phyloP scores from a whole-genome alignment of 1,284 basidiomycete species.

The Butyriboletus appendiculatus region DNA sequence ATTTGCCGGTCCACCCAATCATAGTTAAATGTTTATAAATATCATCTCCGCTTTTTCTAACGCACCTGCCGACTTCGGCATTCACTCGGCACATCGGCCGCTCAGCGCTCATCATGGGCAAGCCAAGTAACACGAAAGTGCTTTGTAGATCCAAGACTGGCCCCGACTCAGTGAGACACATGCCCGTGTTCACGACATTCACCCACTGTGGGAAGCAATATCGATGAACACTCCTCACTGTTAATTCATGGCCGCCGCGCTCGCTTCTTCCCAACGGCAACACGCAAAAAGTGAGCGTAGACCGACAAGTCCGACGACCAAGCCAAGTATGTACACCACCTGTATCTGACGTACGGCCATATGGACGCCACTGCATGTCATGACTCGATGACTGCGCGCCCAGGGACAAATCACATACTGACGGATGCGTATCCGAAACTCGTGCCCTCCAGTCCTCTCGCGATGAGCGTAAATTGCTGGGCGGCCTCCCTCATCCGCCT shows the following conservation, averaged over 20 bases:
- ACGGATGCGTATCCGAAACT: constrained; percentile 67
- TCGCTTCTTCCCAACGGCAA: neutral
- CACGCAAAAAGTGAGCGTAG: neutral
- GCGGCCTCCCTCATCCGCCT: constrained; percentile 72
- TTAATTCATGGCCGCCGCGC: constrained; percentile 11
- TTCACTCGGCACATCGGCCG: too few relatives aligned
- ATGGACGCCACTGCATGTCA: neutral
- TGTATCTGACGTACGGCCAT: neutral
- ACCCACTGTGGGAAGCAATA: constrained; percentile 12
- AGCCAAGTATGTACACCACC: neutral
- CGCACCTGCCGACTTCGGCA: constrained; percentile 5
- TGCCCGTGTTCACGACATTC: neutral
- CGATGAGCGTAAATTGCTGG: constrained; percentile 73
- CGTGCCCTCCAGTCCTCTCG: constrained; percentile 74
- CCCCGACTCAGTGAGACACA: neutral
- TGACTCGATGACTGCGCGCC: neutral
- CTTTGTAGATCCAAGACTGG: neutral
- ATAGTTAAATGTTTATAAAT: constrained; percentile 23
- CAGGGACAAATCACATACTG: constrained; percentile 25
- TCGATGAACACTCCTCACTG: neutral
- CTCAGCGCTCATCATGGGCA: too few relatives aligned
- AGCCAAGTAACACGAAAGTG: too few relatives aligned
- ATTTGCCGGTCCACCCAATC: constrained; percentile 24
- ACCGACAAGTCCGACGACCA: neutral
- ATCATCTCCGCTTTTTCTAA: constrained; percentile 9